phyloP scores from a whole-genome alignment of 208 protist species.

The Jaenimonas drosophilae region DNA sequence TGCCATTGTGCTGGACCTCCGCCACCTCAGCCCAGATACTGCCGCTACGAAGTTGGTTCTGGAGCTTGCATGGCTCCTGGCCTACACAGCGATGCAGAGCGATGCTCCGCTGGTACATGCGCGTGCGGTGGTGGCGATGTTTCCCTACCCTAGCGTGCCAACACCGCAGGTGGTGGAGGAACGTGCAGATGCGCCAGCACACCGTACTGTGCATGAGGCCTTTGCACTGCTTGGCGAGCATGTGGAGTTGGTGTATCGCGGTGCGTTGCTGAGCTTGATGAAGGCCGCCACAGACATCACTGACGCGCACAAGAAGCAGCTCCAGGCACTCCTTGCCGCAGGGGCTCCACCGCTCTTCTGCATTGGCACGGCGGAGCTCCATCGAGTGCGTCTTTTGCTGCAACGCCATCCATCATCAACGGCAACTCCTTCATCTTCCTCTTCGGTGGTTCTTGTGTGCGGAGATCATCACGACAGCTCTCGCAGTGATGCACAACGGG shows the following conservation, averaged over 20 bases:
- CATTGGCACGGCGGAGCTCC: too few species aligned
- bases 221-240: conserved; percentile 63
- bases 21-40: conserved; percentile 12
- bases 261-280: conserved; percentile 9
- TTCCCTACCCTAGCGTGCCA: conserved; percentile 40
- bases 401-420: too few species aligned
- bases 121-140: conserved; percentile 33
- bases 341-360: too few species aligned
- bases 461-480: too few species aligned
- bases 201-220: too few species aligned
- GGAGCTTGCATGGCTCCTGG: conserved; percentile 49
- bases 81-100: conserved; percentile 35
- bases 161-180: background rate
- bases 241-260: conserved; percentile 16
- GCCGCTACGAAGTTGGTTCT: conserved; percentile 20
- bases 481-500: too few species aligned
- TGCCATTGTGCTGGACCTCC: conserved; percentile 52
- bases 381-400: too few species aligned
- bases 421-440: too few species aligned
- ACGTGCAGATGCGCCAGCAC: background rate
- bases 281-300: too few species aligned
- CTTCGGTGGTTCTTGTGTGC: too few species aligned
- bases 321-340: too few species aligned
- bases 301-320: too few species aligned
- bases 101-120: conserved; percentile 18